These are phyloP conservation scores for Musa itinerans DNA, from an alignment of 176 grass and related monocot species.

Conservation along the genomic window DNA sequence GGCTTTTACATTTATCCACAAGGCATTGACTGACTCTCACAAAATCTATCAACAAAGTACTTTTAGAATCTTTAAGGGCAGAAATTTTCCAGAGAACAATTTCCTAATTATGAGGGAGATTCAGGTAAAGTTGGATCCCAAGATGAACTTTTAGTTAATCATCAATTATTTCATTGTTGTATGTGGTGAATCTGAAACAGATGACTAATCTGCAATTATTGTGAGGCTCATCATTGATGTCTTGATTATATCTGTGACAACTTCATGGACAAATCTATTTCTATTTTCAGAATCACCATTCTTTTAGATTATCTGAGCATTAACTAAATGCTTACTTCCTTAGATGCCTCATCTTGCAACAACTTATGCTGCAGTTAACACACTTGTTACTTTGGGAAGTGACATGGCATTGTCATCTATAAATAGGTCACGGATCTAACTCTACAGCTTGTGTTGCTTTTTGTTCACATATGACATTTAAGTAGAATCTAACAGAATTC, in stretches of 20 bases:
- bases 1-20: too few relatives aligned
- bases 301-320: conserved; percentile 1
- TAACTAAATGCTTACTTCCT: conserved; percentile 1
- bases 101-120: too few relatives aligned
- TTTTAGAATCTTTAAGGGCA: too few relatives aligned
- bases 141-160: too few relatives aligned
- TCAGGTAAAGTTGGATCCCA: too few relatives aligned
- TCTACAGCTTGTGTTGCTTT: conserved; percentile 7
- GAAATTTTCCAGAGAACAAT: too few relatives aligned
- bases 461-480: conserved; percentile 10
- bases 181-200: too few relatives aligned
- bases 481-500: conserved; percentile 10
- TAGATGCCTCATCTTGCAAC: conserved; percentile 97
- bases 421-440: conserved; percentile 55
- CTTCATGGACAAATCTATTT: not conserved
- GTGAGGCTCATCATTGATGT: too few relatives aligned
- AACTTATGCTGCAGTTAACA: conserved; percentile 91
- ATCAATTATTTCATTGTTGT: too few relatives aligned
- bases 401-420: conserved; percentile 76
- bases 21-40: too few relatives aligned
- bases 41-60: too few relatives aligned
- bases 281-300: not conserved
- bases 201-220: too few relatives aligned
- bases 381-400: conserved; percentile 72
- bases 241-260: not conserved